Evolutionary conservation across 352 stramenopile genomes (phyloP).

Genomic region (Pythium coloratum): DNA sequence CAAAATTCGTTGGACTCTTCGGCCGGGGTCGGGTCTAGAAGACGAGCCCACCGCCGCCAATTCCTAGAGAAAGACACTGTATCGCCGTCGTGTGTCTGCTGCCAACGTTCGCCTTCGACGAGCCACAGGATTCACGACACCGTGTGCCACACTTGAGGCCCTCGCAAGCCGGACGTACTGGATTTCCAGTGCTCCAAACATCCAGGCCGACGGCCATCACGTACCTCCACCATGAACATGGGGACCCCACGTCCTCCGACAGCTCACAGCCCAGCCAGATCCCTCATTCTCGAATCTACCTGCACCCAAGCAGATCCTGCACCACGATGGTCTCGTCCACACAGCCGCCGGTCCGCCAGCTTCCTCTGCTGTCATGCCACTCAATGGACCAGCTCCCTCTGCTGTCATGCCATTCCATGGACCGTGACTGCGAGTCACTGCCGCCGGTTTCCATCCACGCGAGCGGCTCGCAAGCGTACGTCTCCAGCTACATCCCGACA

Average conservation of each 20-base stretch:
- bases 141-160: too few species aligned
- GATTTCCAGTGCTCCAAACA: too few species aligned
- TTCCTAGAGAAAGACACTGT: too few species aligned
- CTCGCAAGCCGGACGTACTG: too few species aligned
- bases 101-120: too few species aligned
- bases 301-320: background rate
- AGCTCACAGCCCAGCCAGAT: background rate
- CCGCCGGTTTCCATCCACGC: conserved; percentile 69
- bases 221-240: background rate
- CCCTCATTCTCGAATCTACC: background rate
- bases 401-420: conserved; percentile 40
- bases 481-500: conserved; percentile 76
- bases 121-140: too few species aligned
- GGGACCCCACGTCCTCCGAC: background rate
- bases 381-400: conserved; percentile 39
- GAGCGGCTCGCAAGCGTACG: conserved; percentile 73
- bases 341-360: background rate
- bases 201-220: background rate
- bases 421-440: conserved; percentile 58
- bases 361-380: conserved; percentile 27
- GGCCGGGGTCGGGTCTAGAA: too few species aligned
- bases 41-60: too few species aligned
- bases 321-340: background rate
- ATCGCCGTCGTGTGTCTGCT: too few species aligned
- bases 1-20: too few species aligned